Percentiles rank a stretch among this genome's conserved stretches.
Evolutionary conservation across 2,329 filamentous ascomycete species (phyloP).

Genomic region (Penicillium sp.): DNA sequence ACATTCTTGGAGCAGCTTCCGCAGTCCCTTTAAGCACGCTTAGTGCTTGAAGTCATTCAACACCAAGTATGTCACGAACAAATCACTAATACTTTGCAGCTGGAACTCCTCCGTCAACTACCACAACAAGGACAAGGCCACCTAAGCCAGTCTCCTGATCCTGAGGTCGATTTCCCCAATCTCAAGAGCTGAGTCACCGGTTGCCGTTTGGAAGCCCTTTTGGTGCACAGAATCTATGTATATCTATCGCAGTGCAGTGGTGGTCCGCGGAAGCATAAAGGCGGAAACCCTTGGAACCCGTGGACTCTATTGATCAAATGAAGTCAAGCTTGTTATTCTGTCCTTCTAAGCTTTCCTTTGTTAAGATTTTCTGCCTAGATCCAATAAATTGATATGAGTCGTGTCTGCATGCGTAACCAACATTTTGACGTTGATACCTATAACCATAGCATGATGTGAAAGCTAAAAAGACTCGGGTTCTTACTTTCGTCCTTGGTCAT

Average conservation of each 20-base stretch:
- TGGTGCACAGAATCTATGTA: constrained; percentile 18
- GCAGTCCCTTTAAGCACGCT: too few species aligned
- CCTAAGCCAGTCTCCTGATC: constrained; percentile 24
- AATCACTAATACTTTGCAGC: constrained; percentile 44
- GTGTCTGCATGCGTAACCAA: neutral
- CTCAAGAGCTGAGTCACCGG: too few species aligned
- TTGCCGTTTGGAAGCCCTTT: neutral
- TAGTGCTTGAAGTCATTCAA: too few species aligned
- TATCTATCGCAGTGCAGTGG: constrained; percentile 24
- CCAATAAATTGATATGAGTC: constrained; percentile 7
- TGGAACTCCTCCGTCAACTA: constrained; percentile 97
- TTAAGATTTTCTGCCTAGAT: constrained; percentile 4
- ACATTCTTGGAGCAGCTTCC: too few species aligned
- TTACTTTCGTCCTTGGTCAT: too few species aligned
- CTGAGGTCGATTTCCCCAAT: constrained; percentile 1
- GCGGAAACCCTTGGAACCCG: constrained; percentile 5
- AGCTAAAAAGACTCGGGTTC: too few species aligned
- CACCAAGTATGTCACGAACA: too few species aligned
- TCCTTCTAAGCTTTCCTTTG: constrained; percentile 17
- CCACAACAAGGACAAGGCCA: constrained; percentile 80
- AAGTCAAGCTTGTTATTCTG: constrained; percentile 15
- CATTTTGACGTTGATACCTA: too few species aligned
- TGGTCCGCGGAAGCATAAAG: constrained; percentile 13
- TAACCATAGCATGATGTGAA: constrained; percentile 1
- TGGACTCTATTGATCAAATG: constrained; percentile 19